Evolutionary conservation across 2,329 filamentous ascomycete genomes (phyloP), one percentile per base, ranked within the genome.

Genomic region (Cadophora sp.): DNA sequence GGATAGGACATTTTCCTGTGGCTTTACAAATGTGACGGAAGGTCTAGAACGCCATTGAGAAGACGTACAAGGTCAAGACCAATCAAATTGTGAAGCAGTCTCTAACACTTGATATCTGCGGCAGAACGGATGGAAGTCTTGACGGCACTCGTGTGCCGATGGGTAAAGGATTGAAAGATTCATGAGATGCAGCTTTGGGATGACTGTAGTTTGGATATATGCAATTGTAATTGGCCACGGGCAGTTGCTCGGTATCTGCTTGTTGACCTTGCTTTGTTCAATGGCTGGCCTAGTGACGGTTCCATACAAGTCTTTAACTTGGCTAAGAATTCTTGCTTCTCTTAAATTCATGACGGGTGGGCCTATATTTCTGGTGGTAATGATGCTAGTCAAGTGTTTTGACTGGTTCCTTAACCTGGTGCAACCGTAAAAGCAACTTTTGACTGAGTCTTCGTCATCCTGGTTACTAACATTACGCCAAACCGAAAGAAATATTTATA

Each of bases 111-210:
- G 31, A 22, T 22, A 16, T 59, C 31, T 37, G 31, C n/a, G 12
- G 29, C n/a, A 37, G 31, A 29, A 53, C 26, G 50, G 55, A 37
- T 37, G 55, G 29, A 14, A 14, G 9, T 40, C 29, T 58, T 58
- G 12, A 59, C 56, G 56, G 56, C 56, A 59, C n/a, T 59, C 37
- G 2, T 43, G 34, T 43, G 56, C 56, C 56, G 56, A 59, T 40
- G 34, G 34, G 56, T 59, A 43, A 26, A 40, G 22, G 22, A 43
- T 59, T 11, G 31, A 59, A 14, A 40, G 56, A 59, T 59, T 59
- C 56, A 40, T 59, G 56, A 59, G 31, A 19, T 59, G 56, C 56
- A 59, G 31, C 24, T 43, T 34, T 40, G 56, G 56, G 56, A 34
- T 59, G 56, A 59, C 56, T 59, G 56, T 34, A 59, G 56, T 16